phyloP scores from a whole-genome alignment of 768 basidiomycete genomes.

The Termitomyces sp. region DNA sequence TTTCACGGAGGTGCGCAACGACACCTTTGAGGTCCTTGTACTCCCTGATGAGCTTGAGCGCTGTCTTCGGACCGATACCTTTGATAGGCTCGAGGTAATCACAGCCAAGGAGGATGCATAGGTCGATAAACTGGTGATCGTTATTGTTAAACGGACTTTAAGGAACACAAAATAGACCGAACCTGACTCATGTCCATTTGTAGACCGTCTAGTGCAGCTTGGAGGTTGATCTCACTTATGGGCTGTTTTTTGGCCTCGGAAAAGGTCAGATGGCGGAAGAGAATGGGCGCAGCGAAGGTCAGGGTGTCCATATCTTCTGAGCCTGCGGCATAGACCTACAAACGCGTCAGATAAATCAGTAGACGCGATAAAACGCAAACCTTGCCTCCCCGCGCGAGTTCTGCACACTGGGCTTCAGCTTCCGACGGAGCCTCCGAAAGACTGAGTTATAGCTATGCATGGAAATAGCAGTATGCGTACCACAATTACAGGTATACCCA shows the following conservation, averaged over 20 bases:
- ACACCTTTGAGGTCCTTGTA: conserved; percentile 66
- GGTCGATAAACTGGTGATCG: conserved; percentile 84
- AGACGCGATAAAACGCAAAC: conserved; percentile 27
- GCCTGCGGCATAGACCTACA: conserved; percentile 90
- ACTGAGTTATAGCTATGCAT: background rate
- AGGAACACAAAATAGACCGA: conserved; percentile 4
- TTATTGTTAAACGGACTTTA: background rate
- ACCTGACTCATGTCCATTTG: conserved; percentile 92
- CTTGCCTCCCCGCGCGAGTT: conserved; percentile 94
- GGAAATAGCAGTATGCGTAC: conserved; percentile 37
- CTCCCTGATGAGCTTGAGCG: conserved; percentile 88
- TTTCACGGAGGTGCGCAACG: conserved; percentile 73
- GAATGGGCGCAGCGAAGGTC: conserved; percentile 87
- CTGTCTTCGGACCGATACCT: conserved; percentile 93
- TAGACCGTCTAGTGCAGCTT: conserved; percentile 80
- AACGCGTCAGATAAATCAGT: background rate
- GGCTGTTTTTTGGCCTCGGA: conserved; percentile 97
- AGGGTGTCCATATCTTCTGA: conserved; percentile 99
- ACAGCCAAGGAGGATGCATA: conserved; percentile 94
- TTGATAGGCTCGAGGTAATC: conserved; percentile 99
- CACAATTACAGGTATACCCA: conserved; percentile 95
- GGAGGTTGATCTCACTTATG: conserved; percentile 85
- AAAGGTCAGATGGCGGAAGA: conserved; percentile 95
- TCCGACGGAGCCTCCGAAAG: conserved; percentile 84
- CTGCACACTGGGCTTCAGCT: conserved; percentile 98